phyloP scores from a whole-genome alignment of 768 basidiomycete genomes.

The Phaffia australis region DNA sequence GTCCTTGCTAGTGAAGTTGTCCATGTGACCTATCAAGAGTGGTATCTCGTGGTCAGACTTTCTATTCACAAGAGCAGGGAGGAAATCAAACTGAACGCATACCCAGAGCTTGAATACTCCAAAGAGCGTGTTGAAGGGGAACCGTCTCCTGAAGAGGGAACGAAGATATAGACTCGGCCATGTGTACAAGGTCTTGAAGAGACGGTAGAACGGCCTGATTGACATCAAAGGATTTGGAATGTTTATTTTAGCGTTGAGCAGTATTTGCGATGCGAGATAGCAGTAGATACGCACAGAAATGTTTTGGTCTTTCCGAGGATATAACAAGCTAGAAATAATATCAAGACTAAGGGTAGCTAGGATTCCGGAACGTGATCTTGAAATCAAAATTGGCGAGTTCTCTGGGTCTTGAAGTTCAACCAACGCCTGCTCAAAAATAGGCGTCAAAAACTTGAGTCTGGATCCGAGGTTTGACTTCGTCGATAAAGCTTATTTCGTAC shows the following conservation, averaged over 20 bases:
- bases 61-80: not conserved
- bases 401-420: not conserved
- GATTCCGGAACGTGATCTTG: not conserved
- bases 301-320: not conserved
- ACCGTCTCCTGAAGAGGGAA: conserved; percentile 22
- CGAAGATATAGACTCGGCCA: conserved; percentile 18
- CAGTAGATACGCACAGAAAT: not conserved
- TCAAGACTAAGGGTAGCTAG: conserved; percentile 9
- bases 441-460: not conserved
- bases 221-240: not conserved
- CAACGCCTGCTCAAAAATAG: not conserved
- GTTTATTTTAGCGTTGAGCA: not conserved
- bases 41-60: not conserved
- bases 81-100: not conserved
- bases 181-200: conserved; percentile 13
- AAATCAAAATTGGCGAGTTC: not conserved
- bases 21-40: conserved; percentile 6
- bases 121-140: conserved; percentile 17
- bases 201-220: not conserved
- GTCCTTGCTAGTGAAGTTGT: conserved; percentile 12
- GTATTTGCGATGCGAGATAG: not conserved
- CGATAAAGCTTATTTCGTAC: not conserved
- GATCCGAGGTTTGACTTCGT: not conserved
- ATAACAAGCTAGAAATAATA: conserved; percentile 1
- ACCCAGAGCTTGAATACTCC: conserved; percentile 14